Percentiles rank a stretch among this genome's conserved stretches.
These are phyloP conservation scores for Coleophoma crateriformis DNA, from an alignment of 2,329 filamentous ascomycete genomes.

Conservation along the genomic window DNA sequence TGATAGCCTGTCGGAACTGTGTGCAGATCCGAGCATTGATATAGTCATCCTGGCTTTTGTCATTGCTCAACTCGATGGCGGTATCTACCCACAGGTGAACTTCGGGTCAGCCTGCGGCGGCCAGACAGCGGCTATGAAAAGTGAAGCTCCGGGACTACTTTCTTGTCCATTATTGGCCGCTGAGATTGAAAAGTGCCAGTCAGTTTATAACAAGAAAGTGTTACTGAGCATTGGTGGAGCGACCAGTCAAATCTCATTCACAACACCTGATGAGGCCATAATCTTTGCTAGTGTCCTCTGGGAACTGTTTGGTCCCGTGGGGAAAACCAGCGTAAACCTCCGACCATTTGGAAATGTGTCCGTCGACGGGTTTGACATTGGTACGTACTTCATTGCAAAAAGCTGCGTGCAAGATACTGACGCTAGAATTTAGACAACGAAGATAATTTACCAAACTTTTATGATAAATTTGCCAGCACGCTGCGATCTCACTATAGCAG, in stretches of 20 bases:
- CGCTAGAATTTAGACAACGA: constrained; percentile 27
- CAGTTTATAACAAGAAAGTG: constrained; percentile 29
- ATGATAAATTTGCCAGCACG: constrained; percentile 23
- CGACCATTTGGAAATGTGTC: constrained; percentile 26
- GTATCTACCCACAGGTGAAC: constrained; percentile 14
- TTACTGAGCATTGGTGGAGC: constrained; percentile 31
- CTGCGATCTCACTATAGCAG: constrained; percentile 20
- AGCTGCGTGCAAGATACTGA: background rate
- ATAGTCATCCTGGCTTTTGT: constrained; percentile 28
- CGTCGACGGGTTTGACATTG: constrained; percentile 32
- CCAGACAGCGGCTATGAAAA: constrained; percentile 24
- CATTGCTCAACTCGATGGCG: constrained; percentile 5
- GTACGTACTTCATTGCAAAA: constrained; percentile 7
- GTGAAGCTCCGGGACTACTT: constrained; percentile 30
- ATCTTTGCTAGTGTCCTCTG: constrained; percentile 27
- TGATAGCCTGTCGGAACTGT: constrained; percentile 23
- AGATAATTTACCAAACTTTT: constrained; percentile 19
- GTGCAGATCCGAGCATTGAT: constrained; percentile 26
- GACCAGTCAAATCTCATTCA: constrained; percentile 22
- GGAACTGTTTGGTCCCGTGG: constrained; percentile 28
- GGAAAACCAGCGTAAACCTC: constrained; percentile 14
- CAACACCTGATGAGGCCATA: constrained; percentile 19
- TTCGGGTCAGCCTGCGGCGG: constrained; percentile 29
- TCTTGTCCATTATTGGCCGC: constrained; percentile 30
- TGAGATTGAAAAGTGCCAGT: constrained; percentile 27